A percentile compares a stretch with the other conserved stretches of the same genome.
Evolutionary conservation across 2,329 filamentous ascomycete species (phyloP).

Genomic region (Ophidiomyces ophidiicola): DNA sequence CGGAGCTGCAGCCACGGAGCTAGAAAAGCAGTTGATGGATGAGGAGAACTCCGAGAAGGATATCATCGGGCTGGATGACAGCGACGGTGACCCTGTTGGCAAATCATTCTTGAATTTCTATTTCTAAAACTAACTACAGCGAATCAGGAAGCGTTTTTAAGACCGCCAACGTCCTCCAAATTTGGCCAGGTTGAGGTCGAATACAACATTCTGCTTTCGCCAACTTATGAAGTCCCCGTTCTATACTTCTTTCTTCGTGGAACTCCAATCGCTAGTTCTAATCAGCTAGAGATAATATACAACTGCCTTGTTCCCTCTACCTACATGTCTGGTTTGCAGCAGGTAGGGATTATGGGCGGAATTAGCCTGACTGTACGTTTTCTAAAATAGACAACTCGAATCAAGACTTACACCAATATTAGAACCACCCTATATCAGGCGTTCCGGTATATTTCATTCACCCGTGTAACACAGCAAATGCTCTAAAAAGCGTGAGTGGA

Average conservation of each 20-base stretch:
- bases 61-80: not conserved
- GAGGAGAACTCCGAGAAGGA: not conserved
- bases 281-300: constrained; percentile 58
- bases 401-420: constrained; percentile 25
- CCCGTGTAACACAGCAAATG: constrained; percentile 76
- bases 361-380: constrained; percentile 68
- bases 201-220: constrained; percentile 65
- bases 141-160: constrained; percentile 9
- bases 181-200: constrained; percentile 39
- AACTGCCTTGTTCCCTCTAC: constrained; percentile 55
- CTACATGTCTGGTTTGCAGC: constrained; percentile 50
- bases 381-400: constrained; percentile 12
- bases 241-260: constrained; percentile 61
- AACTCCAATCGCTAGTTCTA: constrained; percentile 43
- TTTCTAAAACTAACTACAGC: constrained; percentile 2
- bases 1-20: not conserved
- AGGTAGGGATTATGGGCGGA: constrained; percentile 54
- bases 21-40: not conserved
- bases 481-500: constrained; percentile 53
- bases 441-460: constrained; percentile 80
- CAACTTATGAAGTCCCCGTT: constrained; percentile 62
- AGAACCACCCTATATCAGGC: constrained; percentile 75
- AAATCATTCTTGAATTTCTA: not conserved
- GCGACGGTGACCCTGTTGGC: constrained; percentile 12
- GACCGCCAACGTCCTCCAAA: not conserved